Evolutionary conservation across 2,329 filamentous ascomycete genomes (phyloP), one percentile per base, ranked within the genome.

Genomic region (Ramularia endophylla): DNA sequence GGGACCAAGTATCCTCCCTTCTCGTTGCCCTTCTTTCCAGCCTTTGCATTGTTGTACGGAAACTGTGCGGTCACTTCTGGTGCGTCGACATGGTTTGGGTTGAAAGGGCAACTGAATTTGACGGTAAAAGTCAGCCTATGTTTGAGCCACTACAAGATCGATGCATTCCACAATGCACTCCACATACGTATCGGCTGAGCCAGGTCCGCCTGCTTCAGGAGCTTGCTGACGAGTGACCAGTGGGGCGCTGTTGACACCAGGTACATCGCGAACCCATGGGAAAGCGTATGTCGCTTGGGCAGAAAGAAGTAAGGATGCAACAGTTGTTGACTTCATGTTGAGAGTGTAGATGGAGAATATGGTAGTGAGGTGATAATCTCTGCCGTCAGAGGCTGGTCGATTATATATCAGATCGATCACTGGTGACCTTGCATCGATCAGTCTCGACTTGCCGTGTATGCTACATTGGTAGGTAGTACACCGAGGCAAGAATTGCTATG

Each of bases 1-100:
- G 69, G 69, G 0, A 72, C 69, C 38, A 65, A 58, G 45, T 66
- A 68, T 3, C 68, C 68, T 38, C 69, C 68, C 17, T 54, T 57
- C 4, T 62, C 63, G 8, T 59, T 67, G 3, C 69, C 68, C n/a
- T 58, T 61, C 8, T 55, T 20, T 31, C 68, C 68, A 38, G 68
- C 63, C 43, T 61, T 62, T 5, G 69, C 68, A 15, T 60, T 60
- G 34, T 65, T 66, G 53, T 72, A 71, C 16, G 63, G 66, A 41
- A 56, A 67, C 38, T 60, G 32, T n/a, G 45, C 34, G 8, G 57
- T 61, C 46, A 63, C 56, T 0, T 60, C 58, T 8, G 56, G 57
- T 3, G 65, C 66, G 25, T 58, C 53, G 12, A 59, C 49, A 43
- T 68, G 66, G 39, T 66, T 57, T 4, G 60, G 33, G 40, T 68